These are phyloP conservation scores for Eucalyptus lansdowneana DNA, from an alignment of 345 rosid genomes.

Conservation along the genomic window DNA sequence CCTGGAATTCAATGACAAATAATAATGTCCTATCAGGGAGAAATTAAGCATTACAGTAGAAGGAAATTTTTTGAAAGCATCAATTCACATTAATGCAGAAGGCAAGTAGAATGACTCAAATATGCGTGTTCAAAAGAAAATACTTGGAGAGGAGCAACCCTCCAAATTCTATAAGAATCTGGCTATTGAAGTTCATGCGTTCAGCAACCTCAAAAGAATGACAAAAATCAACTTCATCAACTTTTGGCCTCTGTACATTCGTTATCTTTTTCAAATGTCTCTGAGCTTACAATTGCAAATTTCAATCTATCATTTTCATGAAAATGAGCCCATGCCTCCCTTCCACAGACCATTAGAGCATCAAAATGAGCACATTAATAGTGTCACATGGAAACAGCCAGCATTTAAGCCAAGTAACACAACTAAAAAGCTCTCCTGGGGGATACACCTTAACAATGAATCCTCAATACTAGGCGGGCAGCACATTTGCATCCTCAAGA, in stretches of 20 bases:
- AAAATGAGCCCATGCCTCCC: neutral
- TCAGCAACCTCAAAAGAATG: neutral
- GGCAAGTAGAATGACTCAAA: neutral
- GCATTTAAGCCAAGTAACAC: neutral
- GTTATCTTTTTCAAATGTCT: neutral
- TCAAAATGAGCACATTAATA: neutral
- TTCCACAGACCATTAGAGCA: neutral
- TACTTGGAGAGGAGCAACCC: neutral
- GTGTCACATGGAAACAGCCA: neutral
- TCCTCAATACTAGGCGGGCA: neutral
- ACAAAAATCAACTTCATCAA: neutral
- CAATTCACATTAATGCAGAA: neutral
- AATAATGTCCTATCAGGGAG: neutral
- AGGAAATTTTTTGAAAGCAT: neutral
- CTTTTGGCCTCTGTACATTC: neutral
- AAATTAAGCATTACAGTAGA: neutral
- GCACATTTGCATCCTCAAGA: neutral
- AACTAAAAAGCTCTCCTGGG: neutral
- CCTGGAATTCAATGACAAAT: slow-evolving; percentile 40
- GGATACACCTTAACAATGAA: neutral
- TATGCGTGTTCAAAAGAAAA: neutral
- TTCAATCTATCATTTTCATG: neutral
- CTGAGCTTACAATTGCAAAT: neutral
- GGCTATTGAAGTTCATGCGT: neutral
- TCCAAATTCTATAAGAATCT: neutral